phyloP scores from a whole-genome alignment of 148 eudicot genomes.

The Silene latifolia region DNA sequence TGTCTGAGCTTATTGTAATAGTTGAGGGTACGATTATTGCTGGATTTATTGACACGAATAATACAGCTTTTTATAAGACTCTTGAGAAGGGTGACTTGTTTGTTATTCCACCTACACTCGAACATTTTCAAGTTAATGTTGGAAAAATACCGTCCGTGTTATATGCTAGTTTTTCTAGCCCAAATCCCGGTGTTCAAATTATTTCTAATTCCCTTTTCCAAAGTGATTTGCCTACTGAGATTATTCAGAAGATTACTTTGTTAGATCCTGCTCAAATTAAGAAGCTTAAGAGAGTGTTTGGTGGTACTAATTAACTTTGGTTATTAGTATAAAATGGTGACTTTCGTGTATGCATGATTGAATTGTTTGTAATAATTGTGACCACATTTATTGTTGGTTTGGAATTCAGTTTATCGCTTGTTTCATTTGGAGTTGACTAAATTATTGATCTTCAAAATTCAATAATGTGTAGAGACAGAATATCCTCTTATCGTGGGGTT shows the following conservation, averaged over 20 bases:
- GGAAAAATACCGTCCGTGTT: neutral
- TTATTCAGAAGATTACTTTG: constrained; percentile 15
- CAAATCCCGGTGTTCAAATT: neutral
- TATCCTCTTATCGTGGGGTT: no score
- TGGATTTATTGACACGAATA: constrained; percentile 13
- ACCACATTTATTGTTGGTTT: neutral
- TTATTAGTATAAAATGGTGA: no score
- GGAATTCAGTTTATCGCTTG: neutral
- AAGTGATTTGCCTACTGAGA: neutral
- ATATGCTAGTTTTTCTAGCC: constrained; percentile 7
- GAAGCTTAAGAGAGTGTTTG: constrained; percentile 1
- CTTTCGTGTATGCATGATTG: no score
- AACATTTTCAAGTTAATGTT: constrained; percentile 11
- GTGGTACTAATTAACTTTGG: constrained; percentile 1
- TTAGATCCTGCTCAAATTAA: constrained; percentile 14
- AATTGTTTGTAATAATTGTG: neutral
- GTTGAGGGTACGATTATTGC: constrained; percentile 3
- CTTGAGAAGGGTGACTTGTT: neutral
- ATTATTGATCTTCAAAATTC: neutral
- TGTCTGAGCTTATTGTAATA: neutral
- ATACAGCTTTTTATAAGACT: neutral
- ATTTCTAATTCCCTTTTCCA: constrained; percentile 1
- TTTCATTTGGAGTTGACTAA: neutral
- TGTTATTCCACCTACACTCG: constrained; percentile 4
- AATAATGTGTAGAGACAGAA: no score